A percentile compares a stretch with the other conserved stretches of the same genome.
phyloP scores from a whole-genome alignment of 345 rosid genomes.

The Firmiana major region DNA sequence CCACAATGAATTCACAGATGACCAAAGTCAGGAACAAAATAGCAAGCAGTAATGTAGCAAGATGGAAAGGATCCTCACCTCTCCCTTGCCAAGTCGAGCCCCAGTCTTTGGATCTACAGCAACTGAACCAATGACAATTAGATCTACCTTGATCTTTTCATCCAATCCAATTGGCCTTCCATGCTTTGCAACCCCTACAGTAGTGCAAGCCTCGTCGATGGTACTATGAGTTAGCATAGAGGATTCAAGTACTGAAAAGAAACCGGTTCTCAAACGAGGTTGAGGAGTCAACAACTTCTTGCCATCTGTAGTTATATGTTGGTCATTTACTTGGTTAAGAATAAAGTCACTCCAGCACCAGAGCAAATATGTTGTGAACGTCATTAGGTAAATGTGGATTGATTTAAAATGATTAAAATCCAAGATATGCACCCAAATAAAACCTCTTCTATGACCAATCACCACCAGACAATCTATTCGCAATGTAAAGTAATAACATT shows the following conservation, averaged over 20 bases:
- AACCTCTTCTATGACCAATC: neutral
- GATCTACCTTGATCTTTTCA: slow-evolving; percentile 74
- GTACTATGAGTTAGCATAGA: slow-evolving; percentile 41
- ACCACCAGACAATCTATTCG: neutral
- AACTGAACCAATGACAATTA: slow-evolving; percentile 79
- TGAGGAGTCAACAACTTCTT: slow-evolving; percentile 86
- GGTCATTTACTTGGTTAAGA: neutral
- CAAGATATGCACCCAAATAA: neutral
- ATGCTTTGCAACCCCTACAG: slow-evolving; percentile 82
- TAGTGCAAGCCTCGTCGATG: slow-evolving; percentile 67
- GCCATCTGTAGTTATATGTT: slow-evolving; percentile 37
- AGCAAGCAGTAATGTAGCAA: neutral
- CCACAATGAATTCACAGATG: neutral
- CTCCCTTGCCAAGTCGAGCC: slow-evolving; percentile 94
- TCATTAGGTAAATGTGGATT: neutral
- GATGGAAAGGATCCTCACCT: slow-evolving; percentile 36
- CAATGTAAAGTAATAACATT: neutral
- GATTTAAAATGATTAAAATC: neutral
- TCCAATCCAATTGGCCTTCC: slow-evolving; percentile 81
- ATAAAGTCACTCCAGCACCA: slow-evolving; percentile 12
- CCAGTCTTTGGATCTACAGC: slow-evolving; percentile 83
- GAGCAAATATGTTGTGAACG: neutral
- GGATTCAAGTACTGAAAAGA: slow-evolving; percentile 71
- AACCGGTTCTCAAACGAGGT: slow-evolving; percentile 85
- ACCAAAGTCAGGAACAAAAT: neutral